Conservation (phyloP, 257 asterid genomes). For the Nemophila menziesii region DNA sequence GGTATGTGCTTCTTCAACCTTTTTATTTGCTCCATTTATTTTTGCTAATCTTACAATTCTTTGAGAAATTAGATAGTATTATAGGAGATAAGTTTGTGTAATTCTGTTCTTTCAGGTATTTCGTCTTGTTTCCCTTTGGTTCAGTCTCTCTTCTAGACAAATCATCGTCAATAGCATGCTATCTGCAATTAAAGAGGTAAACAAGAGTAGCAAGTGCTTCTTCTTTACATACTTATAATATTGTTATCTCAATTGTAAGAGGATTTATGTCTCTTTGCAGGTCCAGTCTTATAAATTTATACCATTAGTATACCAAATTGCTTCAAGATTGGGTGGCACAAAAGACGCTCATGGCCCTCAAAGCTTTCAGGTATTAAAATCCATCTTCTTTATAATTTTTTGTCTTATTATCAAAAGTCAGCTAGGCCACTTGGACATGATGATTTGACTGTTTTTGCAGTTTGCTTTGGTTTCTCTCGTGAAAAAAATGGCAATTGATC, state of each 20-base stretch:
- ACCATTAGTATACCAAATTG: slow-evolving; percentile 87
- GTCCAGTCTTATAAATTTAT: slow-evolving; percentile 91
- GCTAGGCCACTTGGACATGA: not conserved
- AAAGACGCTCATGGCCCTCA: slow-evolving; percentile 60
- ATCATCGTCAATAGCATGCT: slow-evolving; percentile 68
- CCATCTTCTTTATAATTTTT: not conserved
- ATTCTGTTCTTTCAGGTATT: slow-evolving; percentile 49
- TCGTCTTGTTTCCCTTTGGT: slow-evolving; percentile 96
- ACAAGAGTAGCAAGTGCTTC: not conserved
- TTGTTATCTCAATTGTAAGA: not conserved
- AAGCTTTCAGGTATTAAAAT: slow-evolving; percentile 63
- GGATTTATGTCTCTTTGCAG: slow-evolving; percentile 22
- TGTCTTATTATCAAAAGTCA: too few species aligned
- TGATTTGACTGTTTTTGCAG: slow-evolving; percentile 28
- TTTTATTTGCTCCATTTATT: slow-evolving; percentile 1
- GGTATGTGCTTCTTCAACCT: slow-evolving; percentile 49
- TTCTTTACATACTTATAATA: not conserved
- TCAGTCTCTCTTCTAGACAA: slow-evolving; percentile 61
- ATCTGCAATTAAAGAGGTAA: slow-evolving; percentile 64
- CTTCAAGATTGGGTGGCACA: slow-evolving; percentile 82
- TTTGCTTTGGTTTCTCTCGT: slow-evolving; percentile 81
- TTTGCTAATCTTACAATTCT: too few species aligned
- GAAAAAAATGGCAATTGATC: slow-evolving; percentile 88
- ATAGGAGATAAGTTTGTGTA: not conserved
- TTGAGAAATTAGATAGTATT: too few species aligned